Base-by-base conservation (phyloP, 2,329 filamentous ascomycete genomes). In the Diplodia sapinea region DNA sequence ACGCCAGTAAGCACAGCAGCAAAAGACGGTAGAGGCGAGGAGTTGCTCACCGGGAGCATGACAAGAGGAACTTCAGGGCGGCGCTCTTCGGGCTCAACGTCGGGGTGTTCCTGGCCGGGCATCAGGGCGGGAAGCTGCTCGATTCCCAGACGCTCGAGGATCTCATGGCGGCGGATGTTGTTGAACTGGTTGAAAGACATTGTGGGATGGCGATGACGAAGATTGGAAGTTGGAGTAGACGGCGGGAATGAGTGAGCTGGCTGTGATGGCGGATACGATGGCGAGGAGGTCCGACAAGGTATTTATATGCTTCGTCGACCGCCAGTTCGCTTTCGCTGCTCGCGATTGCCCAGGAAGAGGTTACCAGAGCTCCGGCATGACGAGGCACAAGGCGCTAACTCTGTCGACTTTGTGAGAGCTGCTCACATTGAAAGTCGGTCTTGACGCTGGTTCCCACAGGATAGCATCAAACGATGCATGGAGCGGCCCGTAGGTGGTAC, bases 281-380 rank as follows among this genome's bases (percentile, higher is more conserved):
- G 26, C 20, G 65, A 47, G 43, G 65, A 54, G 29, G 56, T n/a
- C 49, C 2, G 31, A 54, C 47, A 62, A 31, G 66, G 65, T 54
- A 57, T 68, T 64, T 62, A 69, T 62, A 67, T 47, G 66, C 50
- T n/a, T 52, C 40, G 40, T 40, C 62, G 40, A 61, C 20, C 43
- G 55, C 55, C 64, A 40, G 43, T 59, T 47, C 33, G n/a, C 26
- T 65, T 20, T 65, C 23, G 40, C n/a, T 33, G 57, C 52, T 66
- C 26, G 54, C 33, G 43, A 59, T 23, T 36, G 33, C 6, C n/a
- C 54, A 23, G 40, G 40, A 66, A 33, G 54, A 56, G 54, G 64
- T 59, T 47, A 38, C 43, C 52, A 59, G 43, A n/a, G 64, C 29
- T 51, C 49, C 43, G 84, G 69, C 83, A 85, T 75, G 89, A 85